Conservation (phyloP, 176 grass and related monocot genomes). For the Dendrocalamus sinicus region DNA sequence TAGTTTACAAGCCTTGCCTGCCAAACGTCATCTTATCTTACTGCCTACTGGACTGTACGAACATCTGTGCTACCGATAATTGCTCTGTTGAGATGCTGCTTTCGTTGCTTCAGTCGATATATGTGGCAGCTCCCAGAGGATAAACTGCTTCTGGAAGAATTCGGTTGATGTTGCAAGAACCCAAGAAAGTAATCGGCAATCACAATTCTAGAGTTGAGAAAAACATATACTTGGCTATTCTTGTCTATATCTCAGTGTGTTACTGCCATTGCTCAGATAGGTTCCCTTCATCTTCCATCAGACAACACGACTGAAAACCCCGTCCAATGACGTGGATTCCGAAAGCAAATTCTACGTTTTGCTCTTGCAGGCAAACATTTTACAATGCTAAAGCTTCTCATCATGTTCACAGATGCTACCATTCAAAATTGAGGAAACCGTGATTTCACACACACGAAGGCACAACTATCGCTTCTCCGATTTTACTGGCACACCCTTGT, state of each 20-base stretch:
- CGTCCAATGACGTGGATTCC: background rate
- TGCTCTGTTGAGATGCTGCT: too few relatives aligned
- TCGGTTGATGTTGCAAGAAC: background rate
- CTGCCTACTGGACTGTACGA: too few relatives aligned
- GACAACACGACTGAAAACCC: background rate
- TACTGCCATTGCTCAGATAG: background rate
- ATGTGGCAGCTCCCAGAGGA: too few relatives aligned
- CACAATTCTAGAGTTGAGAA: background rate
- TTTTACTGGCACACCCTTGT: slow-evolving; percentile 80
- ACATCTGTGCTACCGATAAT: too few relatives aligned
- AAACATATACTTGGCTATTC: background rate
- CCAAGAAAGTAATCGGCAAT: background rate
- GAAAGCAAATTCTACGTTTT: background rate
- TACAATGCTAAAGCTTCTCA: slow-evolving; percentile 3
- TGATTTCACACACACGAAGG: background rate
- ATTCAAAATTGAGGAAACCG: slow-evolving; percentile 39
- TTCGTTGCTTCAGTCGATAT: background rate
- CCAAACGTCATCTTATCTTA: too few relatives aligned
- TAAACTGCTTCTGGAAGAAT: too few relatives aligned
- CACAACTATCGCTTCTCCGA: slow-evolving; percentile 60
- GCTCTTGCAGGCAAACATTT: background rate
- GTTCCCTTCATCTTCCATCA: background rate
- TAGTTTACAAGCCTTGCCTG: too few relatives aligned
- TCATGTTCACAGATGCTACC: slow-evolving; percentile 30
- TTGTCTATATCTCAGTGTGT: background rate